Evolutionary conservation across 108 stramenopile genomes (phyloP), one percentile per base, ranked within the genome.

Genomic region (Nitzschia sp.): DNA sequence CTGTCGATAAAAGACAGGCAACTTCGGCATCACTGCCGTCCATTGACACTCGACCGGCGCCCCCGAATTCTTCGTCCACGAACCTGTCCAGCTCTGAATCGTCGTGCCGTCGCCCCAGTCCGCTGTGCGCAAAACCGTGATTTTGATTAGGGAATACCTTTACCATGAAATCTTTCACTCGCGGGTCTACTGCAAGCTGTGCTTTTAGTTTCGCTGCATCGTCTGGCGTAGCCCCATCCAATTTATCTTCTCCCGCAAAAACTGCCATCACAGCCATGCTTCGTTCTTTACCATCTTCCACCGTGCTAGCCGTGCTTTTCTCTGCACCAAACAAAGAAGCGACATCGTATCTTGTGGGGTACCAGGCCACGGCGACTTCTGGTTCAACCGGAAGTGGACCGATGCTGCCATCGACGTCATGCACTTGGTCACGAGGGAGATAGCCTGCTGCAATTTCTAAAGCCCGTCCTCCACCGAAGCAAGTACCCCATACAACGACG

Each of bases 381-480:
- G 93, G 93, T 50, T 88, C 77, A 5, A 94, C 88, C 21, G 77
- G 88, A 16, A 79, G 77, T 11, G 85, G 88, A 15, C 88, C 83
- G 32, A 78, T 60, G 19, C 64, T 38, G 16, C 85, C 87, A 36
- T 85, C 81, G 29, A 85, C 80, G 19, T 88, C 92, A 66, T 86
- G 81, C 22, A 85, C 70, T 27, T 76, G 70, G 52, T 77, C 85
- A 31, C 63, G 69, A 2, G 83, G 87, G 31, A 84, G 76, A 65
- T 77, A 89, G 19, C 88, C 88, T 3, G 84, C 76, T 9, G 90
- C 90, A 31, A 85, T 85, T 64, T 94, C 93, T 31, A 94, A 62
- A 0, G 93, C 93, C 2, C 90, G 76, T 29, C 93, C 90, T 29
- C 93, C 93, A 62, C 93, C 93, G 38, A 77, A 91, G 59, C 88